Percentiles rank a stretch among this genome's conserved stretches.
Conservation (phyloP, 768 basidiomycete genomes). For the Podaxis pistillaris region DNA sequence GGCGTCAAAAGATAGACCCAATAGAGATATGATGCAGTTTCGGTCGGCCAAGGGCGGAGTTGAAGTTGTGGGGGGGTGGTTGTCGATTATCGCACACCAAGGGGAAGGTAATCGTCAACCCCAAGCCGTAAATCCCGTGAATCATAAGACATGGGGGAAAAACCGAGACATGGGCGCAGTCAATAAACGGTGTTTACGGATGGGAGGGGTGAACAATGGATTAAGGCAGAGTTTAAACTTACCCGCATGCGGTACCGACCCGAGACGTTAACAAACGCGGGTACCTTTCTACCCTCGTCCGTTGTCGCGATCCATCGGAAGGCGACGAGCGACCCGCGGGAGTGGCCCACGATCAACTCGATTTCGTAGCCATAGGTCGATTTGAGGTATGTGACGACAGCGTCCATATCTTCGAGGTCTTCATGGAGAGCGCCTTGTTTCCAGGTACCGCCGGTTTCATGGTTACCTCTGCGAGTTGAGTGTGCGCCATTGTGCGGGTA, state of each 20-base stretch:
- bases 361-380: slow-evolving; percentile 61
- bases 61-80: not conserved
- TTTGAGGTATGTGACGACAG: slow-evolving; percentile 63
- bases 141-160: not conserved
- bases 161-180: not conserved
- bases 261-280: slow-evolving; percentile 70
- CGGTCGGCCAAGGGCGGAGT: not conserved
- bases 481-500: slow-evolving; percentile 5
- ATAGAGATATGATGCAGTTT: not conserved
- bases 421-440: slow-evolving; percentile 54
- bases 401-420: slow-evolving; percentile 65
- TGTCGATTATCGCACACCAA: not conserved
- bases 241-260: slow-evolving; percentile 81
- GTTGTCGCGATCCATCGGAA: slow-evolving; percentile 70
- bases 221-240: slow-evolving; percentile 26
- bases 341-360: slow-evolving; percentile 75
- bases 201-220: not conserved
- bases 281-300: slow-evolving; percentile 52
- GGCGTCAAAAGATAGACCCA: not conserved
- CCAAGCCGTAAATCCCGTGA: not conserved
- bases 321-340: slow-evolving; percentile 67
- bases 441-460: slow-evolving; percentile 73
- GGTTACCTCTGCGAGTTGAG: slow-evolving; percentile 54
- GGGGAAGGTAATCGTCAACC: not conserved
- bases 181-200: slow-evolving; percentile 8